Percentiles rank a stretch among this genome's conserved stretches.
Conservation (phyloP, 2,329 filamentous ascomycete genomes). For the Biscogniauxia sp. region DNA sequence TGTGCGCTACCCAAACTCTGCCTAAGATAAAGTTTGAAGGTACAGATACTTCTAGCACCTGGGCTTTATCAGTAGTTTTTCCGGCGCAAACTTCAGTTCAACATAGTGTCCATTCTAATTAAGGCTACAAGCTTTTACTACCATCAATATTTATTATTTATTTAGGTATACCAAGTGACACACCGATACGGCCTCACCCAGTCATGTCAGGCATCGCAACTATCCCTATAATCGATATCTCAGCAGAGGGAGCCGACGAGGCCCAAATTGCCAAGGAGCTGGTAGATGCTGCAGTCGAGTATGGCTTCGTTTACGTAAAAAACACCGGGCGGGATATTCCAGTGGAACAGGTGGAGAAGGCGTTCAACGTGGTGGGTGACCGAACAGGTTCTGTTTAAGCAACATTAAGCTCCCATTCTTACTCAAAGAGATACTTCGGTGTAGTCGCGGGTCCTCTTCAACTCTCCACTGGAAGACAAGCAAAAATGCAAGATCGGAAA, state of each 20-base stretch:
- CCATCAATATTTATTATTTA: no score
- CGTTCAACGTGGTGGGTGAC: slow-evolving; percentile 68
- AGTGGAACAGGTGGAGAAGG: slow-evolving; percentile 60
- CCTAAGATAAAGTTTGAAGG: neutral
- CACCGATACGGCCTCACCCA: neutral
- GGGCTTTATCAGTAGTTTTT: no score
- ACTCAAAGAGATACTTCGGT: neutral
- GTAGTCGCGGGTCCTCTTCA: slow-evolving; percentile 72
- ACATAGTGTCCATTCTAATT: no score
- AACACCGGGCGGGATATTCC: slow-evolving; percentile 71
- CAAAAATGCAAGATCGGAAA: slow-evolving; percentile 69
- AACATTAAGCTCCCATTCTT: slow-evolving; percentile 1
- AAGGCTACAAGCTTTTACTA: no score
- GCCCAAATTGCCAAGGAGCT: slow-evolving; percentile 63
- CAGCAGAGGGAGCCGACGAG: slow-evolving; percentile 52
- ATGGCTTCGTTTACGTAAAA: slow-evolving; percentile 88
- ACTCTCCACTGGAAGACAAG: slow-evolving; percentile 69
- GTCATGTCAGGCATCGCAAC: slow-evolving; percentile 34
- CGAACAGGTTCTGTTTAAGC: neutral
- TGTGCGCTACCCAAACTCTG: neutral
- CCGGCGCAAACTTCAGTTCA: no score
- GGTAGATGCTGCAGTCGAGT: slow-evolving; percentile 74
- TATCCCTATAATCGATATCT: slow-evolving; percentile 84
- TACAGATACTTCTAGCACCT: neutral
- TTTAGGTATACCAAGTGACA: neutral